Evolutionary conservation across 805 yeast genomes (phyloP).

Genomic region (Metschnikowia colocasiae): DNA sequence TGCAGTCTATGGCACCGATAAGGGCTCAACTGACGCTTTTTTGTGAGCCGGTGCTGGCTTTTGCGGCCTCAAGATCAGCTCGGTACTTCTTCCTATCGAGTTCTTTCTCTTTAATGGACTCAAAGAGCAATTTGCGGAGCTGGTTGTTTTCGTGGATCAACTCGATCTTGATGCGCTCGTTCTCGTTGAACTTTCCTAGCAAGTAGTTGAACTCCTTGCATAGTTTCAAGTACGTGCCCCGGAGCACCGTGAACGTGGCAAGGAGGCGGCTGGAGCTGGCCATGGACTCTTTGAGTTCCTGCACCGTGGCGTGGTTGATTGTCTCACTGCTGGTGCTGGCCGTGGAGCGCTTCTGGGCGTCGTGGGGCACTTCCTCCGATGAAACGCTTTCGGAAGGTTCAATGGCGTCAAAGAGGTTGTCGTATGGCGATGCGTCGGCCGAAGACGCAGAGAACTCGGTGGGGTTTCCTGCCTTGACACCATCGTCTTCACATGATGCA

Average conservation of each 20-base stretch:
- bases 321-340: not conserved
- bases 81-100: slow-evolving; percentile 17
- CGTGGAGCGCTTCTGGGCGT: not conserved
- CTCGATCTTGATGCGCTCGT: slow-evolving; percentile 32
- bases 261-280: slow-evolving; percentile 25
- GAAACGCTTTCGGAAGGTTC: slow-evolving; percentile 14
- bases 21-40: not conserved
- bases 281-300: slow-evolving; percentile 23
- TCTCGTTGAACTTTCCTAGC: slow-evolving; percentile 34
- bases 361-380: slow-evolving; percentile 9
- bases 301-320: slow-evolving; percentile 17
- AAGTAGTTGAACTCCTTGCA: slow-evolving; percentile 38
- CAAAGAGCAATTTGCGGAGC: slow-evolving; percentile 27
- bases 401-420: slow-evolving; percentile 12
- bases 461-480: not conserved
- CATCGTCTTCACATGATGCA: not conserved
- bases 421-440: slow-evolving; percentile 12
- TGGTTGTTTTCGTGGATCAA: slow-evolving; percentile 36
- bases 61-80: slow-evolving; percentile 10
- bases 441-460: slow-evolving; percentile 7
- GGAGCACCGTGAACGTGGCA: slow-evolving; percentile 31
- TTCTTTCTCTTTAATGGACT: slow-evolving; percentile 27
- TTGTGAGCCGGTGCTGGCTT: not conserved
- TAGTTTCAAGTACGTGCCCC: slow-evolving; percentile 34
- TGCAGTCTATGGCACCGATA: not conserved